These are phyloP conservation scores for Globisporangium lucens DNA, from an alignment of 352 stramenopile genomes.

Conservation along the genomic window DNA sequence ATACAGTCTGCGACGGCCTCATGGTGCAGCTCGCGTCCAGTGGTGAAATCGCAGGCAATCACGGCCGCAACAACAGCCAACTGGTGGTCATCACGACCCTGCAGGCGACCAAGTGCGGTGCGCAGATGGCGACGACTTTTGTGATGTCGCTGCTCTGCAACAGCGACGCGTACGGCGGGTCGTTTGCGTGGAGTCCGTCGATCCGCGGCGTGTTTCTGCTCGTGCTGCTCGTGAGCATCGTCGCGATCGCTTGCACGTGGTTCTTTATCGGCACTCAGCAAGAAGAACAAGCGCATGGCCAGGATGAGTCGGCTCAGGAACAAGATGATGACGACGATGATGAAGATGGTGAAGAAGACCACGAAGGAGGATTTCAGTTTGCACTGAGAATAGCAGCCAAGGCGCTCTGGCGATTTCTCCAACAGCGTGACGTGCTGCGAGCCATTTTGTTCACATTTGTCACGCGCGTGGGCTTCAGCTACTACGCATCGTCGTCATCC, in stretches of 20 bases:
- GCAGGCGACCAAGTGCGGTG: slow-evolving; percentile 33
- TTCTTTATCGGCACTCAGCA: slow-evolving; percentile 38
- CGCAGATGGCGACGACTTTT: slow-evolving; percentile 39
- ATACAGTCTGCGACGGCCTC: slow-evolving; percentile 41
- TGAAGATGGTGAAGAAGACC: neutral
- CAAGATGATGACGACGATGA: neutral
- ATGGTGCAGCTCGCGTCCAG: slow-evolving; percentile 37
- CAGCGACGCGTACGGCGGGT: slow-evolving; percentile 43
- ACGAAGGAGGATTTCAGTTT: neutral
- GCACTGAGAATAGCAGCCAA: slow-evolving; percentile 14
- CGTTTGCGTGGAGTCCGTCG: slow-evolving; percentile 43
- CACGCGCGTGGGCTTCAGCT: slow-evolving; percentile 46
- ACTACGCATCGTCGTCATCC: slow-evolving; percentile 46
- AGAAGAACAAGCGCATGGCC: neutral
- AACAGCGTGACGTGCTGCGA: slow-evolving; percentile 40
- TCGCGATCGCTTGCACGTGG: slow-evolving; percentile 26
- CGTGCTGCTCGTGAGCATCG: slow-evolving; percentile 22
- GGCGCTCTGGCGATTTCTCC: slow-evolving; percentile 32
- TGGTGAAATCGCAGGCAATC: no score
- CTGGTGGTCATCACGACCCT: slow-evolving; percentile 31
- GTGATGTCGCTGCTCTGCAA: slow-evolving; percentile 55
- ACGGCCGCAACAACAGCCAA: neutral
- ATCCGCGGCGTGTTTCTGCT: slow-evolving; percentile 49
- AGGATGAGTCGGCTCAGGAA: neutral
- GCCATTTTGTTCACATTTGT: slow-evolving; percentile 41